Conservation (phyloP, 768 basidiomycete genomes). For the Leccinum ochraceum region DNA sequence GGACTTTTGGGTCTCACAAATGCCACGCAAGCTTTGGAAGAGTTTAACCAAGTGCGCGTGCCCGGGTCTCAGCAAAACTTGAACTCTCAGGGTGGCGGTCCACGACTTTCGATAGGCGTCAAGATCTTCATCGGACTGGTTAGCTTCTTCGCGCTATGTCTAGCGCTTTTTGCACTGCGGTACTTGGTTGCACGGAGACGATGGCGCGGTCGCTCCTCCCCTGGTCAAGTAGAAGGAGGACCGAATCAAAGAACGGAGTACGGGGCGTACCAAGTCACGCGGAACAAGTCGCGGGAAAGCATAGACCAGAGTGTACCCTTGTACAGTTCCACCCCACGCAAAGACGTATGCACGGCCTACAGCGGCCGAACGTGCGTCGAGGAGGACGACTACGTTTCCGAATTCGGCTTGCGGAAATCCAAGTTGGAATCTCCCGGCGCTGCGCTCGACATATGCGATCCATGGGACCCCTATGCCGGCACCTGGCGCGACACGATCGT, state of each 20-base stretch:
- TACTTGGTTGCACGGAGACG: conserved; percentile 49
- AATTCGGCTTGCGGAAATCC: conserved; percentile 13
- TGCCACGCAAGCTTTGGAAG: conserved; percentile 55
- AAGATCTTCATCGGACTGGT: conserved; percentile 61
- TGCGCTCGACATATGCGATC: conserved; percentile 16
- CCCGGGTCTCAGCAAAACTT: conserved; percentile 28
- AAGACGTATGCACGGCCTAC: conserved; percentile 19
- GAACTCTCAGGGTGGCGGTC: conserved; percentile 23
- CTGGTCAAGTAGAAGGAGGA: conserved; percentile 19
- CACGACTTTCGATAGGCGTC: conserved; percentile 57
- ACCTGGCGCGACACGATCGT: conserved; percentile 33
- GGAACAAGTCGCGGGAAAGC: conserved; percentile 27
- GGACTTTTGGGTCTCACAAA: conserved; percentile 69
- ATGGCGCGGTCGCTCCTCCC: conserved; percentile 24
- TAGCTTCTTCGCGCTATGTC: conserved; percentile 58
- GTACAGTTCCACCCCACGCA: conserved; percentile 39
- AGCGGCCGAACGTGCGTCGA: conserved; percentile 1
- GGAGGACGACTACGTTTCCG: conserved; percentile 13
- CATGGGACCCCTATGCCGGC: conserved; percentile 26
- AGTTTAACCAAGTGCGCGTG: conserved; percentile 72
- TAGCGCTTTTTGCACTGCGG: conserved; percentile 52
- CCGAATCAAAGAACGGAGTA: conserved; percentile 13
- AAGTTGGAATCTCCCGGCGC: conserved; percentile 2
- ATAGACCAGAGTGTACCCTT: conserved; percentile 35
- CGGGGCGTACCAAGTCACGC: conserved; percentile 39